Percentiles rank a stretch among this genome's conserved stretches.
Conservation (phyloP, 257 asterid genomes). For the Orobanche coerulescens region DNA sequence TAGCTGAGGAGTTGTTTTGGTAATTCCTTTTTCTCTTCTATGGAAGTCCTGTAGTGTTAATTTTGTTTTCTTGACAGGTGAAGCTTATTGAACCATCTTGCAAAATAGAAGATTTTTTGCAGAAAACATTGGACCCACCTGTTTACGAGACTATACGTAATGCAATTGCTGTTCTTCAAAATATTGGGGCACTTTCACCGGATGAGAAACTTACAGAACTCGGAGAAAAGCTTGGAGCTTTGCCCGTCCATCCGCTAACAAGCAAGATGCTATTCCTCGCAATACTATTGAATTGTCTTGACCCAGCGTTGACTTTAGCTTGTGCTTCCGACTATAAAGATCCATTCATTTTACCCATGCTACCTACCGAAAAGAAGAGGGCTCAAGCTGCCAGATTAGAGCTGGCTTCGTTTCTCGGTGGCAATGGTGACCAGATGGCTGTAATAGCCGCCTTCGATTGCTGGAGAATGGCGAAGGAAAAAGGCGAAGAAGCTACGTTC, state of each 20-base stretch:
- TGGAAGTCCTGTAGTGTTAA: not conserved
- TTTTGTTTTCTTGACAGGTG: slow-evolving; percentile 43
- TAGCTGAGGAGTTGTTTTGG: not conserved
- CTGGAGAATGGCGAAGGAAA: slow-evolving; percentile 64
- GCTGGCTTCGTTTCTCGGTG: slow-evolving; percentile 71
- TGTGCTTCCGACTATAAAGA: slow-evolving; percentile 71
- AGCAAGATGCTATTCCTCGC: slow-evolving; percentile 92
- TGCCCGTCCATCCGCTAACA: slow-evolving; percentile 85
- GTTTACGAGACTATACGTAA: slow-evolving; percentile 70
- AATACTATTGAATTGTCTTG: slow-evolving; percentile 74
- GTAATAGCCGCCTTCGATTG: slow-evolving; percentile 81
- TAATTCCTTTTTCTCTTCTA: not conserved
- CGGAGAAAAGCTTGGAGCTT: slow-evolving; percentile 74
- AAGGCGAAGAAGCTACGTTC: slow-evolving; percentile 48
- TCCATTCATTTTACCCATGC: slow-evolving; percentile 74
- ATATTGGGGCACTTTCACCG: slow-evolving; percentile 65
- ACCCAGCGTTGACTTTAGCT: slow-evolving; percentile 88
- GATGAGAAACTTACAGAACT: slow-evolving; percentile 86
- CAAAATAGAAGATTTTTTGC: slow-evolving; percentile 69
- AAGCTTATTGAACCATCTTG: slow-evolving; percentile 75
- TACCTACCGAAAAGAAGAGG: slow-evolving; percentile 49
- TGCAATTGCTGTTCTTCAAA: slow-evolving; percentile 70
- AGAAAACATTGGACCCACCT: slow-evolving; percentile 84
- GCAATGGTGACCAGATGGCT: slow-evolving; percentile 81
- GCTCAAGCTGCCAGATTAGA: slow-evolving; percentile 65